These are phyloP conservation scores for Cutaneotrichosporon mucoides DNA, from an alignment of 1,284 basidiomycete species.

Conservation along the genomic window DNA sequence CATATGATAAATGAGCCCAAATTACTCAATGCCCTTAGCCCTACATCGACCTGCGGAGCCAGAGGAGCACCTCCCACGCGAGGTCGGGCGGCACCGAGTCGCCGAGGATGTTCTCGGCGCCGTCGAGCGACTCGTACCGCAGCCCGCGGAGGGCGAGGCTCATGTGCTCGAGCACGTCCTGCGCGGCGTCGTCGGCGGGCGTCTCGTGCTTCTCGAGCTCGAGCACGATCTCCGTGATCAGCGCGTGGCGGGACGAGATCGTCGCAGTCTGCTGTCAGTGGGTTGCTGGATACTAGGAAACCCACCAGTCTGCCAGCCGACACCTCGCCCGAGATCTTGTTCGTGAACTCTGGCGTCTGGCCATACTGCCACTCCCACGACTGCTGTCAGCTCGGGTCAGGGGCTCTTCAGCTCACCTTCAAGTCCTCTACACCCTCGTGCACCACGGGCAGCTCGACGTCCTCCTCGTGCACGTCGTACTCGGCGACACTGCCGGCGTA, in stretches of 20 bases:
- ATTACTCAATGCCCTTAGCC: not conserved
- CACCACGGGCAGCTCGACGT: slow-evolving; percentile 57
- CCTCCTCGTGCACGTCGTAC: slow-evolving; percentile 53
- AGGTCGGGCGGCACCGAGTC: slow-evolving; percentile 16
- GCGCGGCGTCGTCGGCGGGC: slow-evolving; percentile 19
- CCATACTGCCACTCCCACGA: slow-evolving; percentile 93
- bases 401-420: not conserved
- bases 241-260: slow-evolving; percentile 51
- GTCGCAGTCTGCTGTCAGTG: slow-evolving; percentile 38
- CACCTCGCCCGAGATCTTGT: slow-evolving; percentile 35
- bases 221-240: slow-evolving; percentile 47
- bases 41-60: slow-evolving; percentile 43
- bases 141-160: slow-evolving; percentile 37
- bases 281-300: slow-evolving; percentile 32
- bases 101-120: slow-evolving; percentile 25
- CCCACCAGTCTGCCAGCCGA: slow-evolving; percentile 41
- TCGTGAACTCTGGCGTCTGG: slow-evolving; percentile 86
- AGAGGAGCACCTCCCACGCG: slow-evolving; percentile 37
- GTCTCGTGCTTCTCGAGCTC: slow-evolving; percentile 18
- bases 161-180: slow-evolving; percentile 34
- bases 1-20: too few species aligned
- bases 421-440: slow-evolving; percentile 63
- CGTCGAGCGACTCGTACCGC: slow-evolving; percentile 46
- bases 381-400: slow-evolving; percentile 48
- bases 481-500: slow-evolving; percentile 55